Evolutionary conservation across 805 yeast species (phyloP).

Genomic region (Kodamaea nitidulidarum): DNA sequence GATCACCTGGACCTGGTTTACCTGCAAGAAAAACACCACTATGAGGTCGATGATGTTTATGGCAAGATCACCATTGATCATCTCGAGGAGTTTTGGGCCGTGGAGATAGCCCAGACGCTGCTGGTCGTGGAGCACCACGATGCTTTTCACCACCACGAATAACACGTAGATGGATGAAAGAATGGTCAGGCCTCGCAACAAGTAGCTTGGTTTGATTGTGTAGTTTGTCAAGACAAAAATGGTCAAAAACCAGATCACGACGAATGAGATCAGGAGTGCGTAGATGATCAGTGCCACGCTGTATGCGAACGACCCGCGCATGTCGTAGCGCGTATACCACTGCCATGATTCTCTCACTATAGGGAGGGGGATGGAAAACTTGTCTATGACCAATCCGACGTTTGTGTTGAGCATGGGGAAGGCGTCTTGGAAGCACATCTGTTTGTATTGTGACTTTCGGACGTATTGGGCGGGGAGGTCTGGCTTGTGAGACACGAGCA

Average conservation of each 20-base stretch:
- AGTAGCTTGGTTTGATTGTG: slow-evolving; percentile 54
- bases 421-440: slow-evolving; percentile 27
- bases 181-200: slow-evolving; percentile 47
- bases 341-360: slow-evolving; percentile 47
- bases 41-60: slow-evolving; percentile 57
- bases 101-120: slow-evolving; percentile 40
- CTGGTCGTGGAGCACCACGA: slow-evolving; percentile 45
- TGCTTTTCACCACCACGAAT: slow-evolving; percentile 45
- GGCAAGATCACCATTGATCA: slow-evolving; percentile 40
- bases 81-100: slow-evolving; percentile 42
- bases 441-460: slow-evolving; percentile 23
- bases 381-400: slow-evolving; percentile 27
- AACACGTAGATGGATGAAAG: slow-evolving; percentile 54
- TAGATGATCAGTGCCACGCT: slow-evolving; percentile 61
- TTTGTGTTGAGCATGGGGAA: slow-evolving; percentile 40
- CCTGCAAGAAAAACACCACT: slow-evolving; percentile 52
- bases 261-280: slow-evolving; percentile 60
- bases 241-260: slow-evolving; percentile 59
- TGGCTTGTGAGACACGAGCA: slow-evolving; percentile 27
- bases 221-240: slow-evolving; percentile 62
- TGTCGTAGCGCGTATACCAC: slow-evolving; percentile 28
- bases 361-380: slow-evolving; percentile 36
- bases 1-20: slow-evolving; percentile 68
- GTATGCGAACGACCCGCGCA: slow-evolving; percentile 45
- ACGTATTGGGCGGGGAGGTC: slow-evolving; percentile 21